These are phyloP conservation scores for Powellomyces hirtus DNA, from an alignment of 192 early-diverging fungal species.

Conservation along the genomic window DNA sequence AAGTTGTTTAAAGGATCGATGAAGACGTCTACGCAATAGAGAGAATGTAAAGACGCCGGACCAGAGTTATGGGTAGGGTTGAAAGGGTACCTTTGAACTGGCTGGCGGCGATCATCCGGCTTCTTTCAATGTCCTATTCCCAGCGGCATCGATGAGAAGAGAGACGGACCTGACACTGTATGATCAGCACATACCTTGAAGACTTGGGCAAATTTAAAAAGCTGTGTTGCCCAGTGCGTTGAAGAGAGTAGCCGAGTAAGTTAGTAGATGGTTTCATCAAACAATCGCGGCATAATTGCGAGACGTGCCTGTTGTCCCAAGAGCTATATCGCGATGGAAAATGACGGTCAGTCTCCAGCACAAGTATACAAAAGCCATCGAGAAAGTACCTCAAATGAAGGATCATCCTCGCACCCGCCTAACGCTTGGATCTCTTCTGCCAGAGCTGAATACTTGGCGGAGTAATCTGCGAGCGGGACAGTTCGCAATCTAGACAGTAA, in stretches of 20 bases:
- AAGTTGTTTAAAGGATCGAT: slow-evolving; percentile 22
- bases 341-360: too few species aligned
- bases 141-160: not conserved
- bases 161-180: not conserved
- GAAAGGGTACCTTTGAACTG: slow-evolving; percentile 24
- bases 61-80: too few species aligned
- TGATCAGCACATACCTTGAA: slow-evolving; percentile 2
- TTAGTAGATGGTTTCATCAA: too few species aligned
- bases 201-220: slow-evolving; percentile 23
- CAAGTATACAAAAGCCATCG: too few species aligned
- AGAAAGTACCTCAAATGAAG: slow-evolving; percentile 18
- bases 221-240: too few species aligned
- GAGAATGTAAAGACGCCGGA: not conserved
- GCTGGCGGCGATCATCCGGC: slow-evolving; percentile 11
- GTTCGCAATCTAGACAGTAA: not conserved
- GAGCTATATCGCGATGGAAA: too few species aligned
- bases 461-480: slow-evolving; percentile 7
- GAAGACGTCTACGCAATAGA: slow-evolving; percentile 26
- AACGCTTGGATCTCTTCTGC: slow-evolving; percentile 20
- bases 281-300: too few species aligned
- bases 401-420: slow-evolving; percentile 20
- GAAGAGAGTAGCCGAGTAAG: too few species aligned
- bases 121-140: slow-evolving; percentile 26
- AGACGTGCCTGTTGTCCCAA: too few species aligned
- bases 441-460: slow-evolving; percentile 8